Base-by-base conservation (phyloP, 805 yeast genomes). In the Vanderwaltozyma tropicalis region DNA sequence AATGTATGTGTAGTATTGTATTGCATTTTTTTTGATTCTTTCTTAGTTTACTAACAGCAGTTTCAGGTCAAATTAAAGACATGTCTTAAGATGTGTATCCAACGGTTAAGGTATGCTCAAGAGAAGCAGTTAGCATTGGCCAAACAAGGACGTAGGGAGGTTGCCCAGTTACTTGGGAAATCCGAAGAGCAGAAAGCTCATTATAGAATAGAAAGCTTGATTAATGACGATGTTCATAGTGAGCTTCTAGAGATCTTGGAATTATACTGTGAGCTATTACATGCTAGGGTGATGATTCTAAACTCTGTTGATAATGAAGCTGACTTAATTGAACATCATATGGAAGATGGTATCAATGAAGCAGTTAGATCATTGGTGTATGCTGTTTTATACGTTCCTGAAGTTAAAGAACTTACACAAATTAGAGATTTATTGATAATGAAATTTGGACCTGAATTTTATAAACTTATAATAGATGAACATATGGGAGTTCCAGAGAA, bases 121-220 rank as follows among this genome's bases (percentile, higher is more conserved):
- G 80, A 78, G 41, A 81, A 81, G 61, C 81, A 81, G 45, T 65
- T 73, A 3, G 89, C 94, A 0, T 49, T 80, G 15, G 76, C 87
- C 15, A 83, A 83, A 55, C 86, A 80, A 50, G 81, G 76, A 46
- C 64, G 94, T 35, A 64, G 88, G 41, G 70, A 68, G 37, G 71
- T 68, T 56, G 94, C 94, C 2, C 87, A 81, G 34, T 62, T 85
- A 10, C 63, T 86, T 36, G 65, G 70, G 8, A 68, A 66, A 31
- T 86, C 85, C 6, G 85, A 83, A 52, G 88, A 84, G 44, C 78
- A 80, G 35, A 82, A 87, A 48, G 95, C 95, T 10, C 71, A 72
- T 39, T 85, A 85, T 40, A 62, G 94, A 35, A 89, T 84, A 3
- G 96, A 86, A 55, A 81, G 82, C 48, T 74, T 86, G 40, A 82